phyloP scores from a whole-genome alignment of 129 eudicot species.

The Gnaphalium uliginosum region DNA sequence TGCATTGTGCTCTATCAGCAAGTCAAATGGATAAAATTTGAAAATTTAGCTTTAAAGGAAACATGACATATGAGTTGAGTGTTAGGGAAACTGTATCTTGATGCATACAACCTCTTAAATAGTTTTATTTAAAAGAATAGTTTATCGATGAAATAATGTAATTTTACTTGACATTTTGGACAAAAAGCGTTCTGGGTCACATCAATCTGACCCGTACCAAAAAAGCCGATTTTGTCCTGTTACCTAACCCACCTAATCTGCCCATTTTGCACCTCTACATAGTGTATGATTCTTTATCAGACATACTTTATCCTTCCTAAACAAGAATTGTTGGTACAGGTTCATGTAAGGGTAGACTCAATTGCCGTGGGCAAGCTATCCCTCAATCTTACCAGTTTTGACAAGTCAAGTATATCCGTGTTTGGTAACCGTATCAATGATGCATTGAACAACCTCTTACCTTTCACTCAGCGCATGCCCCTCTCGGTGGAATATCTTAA shows the following conservation, averaged over 20 bases:
- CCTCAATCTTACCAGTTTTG: constrained; percentile 65
- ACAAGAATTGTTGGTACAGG: constrained; percentile 37
- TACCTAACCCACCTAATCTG: background rate
- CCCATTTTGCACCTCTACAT: background rate
- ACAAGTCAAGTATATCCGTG: constrained; percentile 58
- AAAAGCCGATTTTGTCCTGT: background rate
- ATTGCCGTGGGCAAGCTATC: constrained; percentile 83
- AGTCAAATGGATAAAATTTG: background rate
- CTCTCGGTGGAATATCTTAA: constrained; percentile 74
- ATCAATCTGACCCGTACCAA: background rate
- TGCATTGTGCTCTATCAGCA: background rate
- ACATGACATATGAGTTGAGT: background rate
- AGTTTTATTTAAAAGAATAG: background rate
- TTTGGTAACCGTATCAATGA: constrained; percentile 58
- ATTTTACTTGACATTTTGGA: background rate
- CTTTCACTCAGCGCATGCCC: constrained; percentile 58
- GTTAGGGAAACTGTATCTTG: background rate
- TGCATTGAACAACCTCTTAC: constrained; percentile 61
- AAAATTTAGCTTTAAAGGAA: too few relatives aligned
- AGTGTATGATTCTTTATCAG: background rate
- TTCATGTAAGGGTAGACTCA: constrained; percentile 50
- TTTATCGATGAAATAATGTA: background rate
- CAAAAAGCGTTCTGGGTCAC: background rate
- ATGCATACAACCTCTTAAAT: background rate
- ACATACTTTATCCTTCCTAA: background rate